A percentile compares a stretch with the other conserved stretches of the same genome.
phyloP scores from a whole-genome alignment of 1,284 basidiomycete genomes.

The Abortiporus biennis region DNA sequence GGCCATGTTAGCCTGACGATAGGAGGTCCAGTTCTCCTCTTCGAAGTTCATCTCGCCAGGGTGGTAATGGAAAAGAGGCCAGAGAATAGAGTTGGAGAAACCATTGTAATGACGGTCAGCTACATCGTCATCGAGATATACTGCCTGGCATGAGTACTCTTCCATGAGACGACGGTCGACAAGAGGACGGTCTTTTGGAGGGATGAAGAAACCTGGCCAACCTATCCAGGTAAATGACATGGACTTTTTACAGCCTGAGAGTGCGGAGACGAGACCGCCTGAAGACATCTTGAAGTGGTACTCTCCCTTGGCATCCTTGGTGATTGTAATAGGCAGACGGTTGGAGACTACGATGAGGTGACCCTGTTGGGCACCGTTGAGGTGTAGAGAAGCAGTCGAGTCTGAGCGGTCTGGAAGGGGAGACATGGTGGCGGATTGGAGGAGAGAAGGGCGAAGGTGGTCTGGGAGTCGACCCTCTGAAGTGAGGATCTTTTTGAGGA shows the following conservation, averaged over 20 bases:
- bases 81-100: constrained; percentile 99
- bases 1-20: constrained; percentile 92
- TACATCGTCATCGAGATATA: constrained; percentile 95
- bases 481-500: neutral
- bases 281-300: constrained; percentile 98
- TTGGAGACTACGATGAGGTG: constrained; percentile 96
- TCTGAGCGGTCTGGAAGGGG: constrained; percentile 14
- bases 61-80: constrained; percentile 99
- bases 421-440: constrained; percentile 20
- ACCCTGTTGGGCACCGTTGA: constrained; percentile 36
- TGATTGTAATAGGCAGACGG: constrained; percentile 90
- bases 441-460: neutral
- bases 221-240: constrained; percentile 96
- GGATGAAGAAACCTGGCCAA: constrained; percentile 89
- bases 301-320: constrained; percentile 80
- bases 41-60: constrained; percentile 99
- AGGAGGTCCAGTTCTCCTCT: constrained; percentile 96
- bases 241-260: constrained; percentile 94
- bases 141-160: constrained; percentile 96
- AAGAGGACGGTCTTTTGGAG: constrained; percentile 76
- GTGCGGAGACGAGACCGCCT: constrained; percentile 90
- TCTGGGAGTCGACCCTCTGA: neutral
- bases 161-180: constrained; percentile 88
- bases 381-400: constrained; percentile 24
- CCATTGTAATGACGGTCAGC: constrained; percentile 98